Percentiles rank a stretch among this genome's conserved stretches.
phyloP scores from a whole-genome alignment of 2,329 filamentous ascomycete genomes.

The Ophioceras dolichostomum region DNA sequence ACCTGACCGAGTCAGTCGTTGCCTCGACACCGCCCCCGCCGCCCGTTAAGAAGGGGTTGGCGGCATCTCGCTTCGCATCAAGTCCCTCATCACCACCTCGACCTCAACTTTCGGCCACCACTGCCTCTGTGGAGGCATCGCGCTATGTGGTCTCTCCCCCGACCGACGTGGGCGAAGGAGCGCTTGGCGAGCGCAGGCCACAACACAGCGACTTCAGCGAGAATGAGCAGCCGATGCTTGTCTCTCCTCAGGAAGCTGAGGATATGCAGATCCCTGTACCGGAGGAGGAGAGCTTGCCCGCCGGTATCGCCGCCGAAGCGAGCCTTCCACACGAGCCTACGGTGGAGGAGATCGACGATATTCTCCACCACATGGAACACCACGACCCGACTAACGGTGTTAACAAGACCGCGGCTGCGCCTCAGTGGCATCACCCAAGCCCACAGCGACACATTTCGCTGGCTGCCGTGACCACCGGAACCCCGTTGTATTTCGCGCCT shows the following conservation, averaged over 20 bases:
- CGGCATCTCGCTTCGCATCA: constrained; percentile 33
- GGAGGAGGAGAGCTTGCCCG: constrained; percentile 17
- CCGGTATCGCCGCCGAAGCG: constrained; percentile 9
- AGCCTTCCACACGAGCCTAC: constrained; percentile 28
- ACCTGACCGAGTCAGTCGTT: constrained; percentile 4
- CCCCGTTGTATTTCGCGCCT: constrained; percentile 39
- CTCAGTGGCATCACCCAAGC: constrained; percentile 33
- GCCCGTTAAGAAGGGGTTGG: constrained; percentile 22
- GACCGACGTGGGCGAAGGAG: constrained; percentile 14
- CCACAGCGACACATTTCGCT: constrained; percentile 24
- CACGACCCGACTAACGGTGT: constrained; percentile 63
- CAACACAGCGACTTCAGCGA: constrained; percentile 11
- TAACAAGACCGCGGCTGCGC: constrained; percentile 43
- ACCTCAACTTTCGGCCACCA: constrained; percentile 27
- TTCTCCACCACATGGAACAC: constrained; percentile 73
- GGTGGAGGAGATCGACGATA: constrained; percentile 80
- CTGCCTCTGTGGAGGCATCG: constrained; percentile 30
- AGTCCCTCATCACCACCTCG: constrained; percentile 22
- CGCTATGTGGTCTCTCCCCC: constrained; percentile 30
- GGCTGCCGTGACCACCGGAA: constrained; percentile 27
- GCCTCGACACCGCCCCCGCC: constrained; percentile 16
- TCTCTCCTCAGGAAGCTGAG: constrained; percentile 16
- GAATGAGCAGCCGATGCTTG: constrained; percentile 6
- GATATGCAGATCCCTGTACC: constrained; percentile 17
- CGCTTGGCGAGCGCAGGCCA: no score